phyloP scores from a whole-genome alignment of 371 early-diverging fungal species.

The Sporodiniella umbellata region DNA sequence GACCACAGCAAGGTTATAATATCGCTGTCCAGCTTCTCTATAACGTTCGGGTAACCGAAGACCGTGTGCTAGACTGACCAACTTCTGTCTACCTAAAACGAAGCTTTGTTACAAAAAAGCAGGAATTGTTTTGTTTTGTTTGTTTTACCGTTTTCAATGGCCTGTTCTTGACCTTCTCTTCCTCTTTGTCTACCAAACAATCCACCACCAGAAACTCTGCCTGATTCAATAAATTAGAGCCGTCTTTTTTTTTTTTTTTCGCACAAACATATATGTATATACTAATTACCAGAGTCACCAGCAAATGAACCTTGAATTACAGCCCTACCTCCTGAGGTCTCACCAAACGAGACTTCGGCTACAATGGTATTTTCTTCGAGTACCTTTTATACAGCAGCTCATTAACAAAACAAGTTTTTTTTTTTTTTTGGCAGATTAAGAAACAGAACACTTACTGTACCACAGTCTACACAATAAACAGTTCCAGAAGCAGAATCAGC shows the following conservation, averaged over 20 bases:
- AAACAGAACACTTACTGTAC: constrained; percentile 47
- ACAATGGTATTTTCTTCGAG: constrained; percentile 96
- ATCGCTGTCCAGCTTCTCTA: constrained; percentile 87
- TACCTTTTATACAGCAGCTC: constrained; percentile 56
- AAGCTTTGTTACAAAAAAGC: not conserved
- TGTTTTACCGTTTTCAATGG: constrained; percentile 56
- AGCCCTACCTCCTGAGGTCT: constrained; percentile 82
- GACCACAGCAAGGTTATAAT: constrained; percentile 90
- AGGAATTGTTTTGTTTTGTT: constrained; percentile 2
- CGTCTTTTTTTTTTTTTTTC: no score
- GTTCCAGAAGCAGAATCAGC: constrained; percentile 50
- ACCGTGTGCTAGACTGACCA: constrained; percentile 66
- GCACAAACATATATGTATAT: not conserved
- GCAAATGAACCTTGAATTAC: constrained; percentile 79
- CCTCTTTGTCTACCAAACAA: constrained; percentile 54
- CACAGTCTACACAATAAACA: constrained; percentile 63
- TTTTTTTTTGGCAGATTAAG: not conserved
- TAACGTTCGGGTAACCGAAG: constrained; percentile 73
- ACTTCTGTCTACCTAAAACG: constrained; percentile 50
- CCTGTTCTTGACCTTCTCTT: constrained; percentile 67
- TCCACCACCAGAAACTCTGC: constrained; percentile 55
- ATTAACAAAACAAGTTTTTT: not conserved
- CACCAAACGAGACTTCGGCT: constrained; percentile 91
- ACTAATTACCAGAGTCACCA: constrained; percentile 41
- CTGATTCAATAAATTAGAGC: constrained; percentile 15